Evolutionary conservation across 768 basidiomycete genomes (phyloP), one percentile per base, ranked within the genome.

Genomic region (Podaxis sp.): DNA sequence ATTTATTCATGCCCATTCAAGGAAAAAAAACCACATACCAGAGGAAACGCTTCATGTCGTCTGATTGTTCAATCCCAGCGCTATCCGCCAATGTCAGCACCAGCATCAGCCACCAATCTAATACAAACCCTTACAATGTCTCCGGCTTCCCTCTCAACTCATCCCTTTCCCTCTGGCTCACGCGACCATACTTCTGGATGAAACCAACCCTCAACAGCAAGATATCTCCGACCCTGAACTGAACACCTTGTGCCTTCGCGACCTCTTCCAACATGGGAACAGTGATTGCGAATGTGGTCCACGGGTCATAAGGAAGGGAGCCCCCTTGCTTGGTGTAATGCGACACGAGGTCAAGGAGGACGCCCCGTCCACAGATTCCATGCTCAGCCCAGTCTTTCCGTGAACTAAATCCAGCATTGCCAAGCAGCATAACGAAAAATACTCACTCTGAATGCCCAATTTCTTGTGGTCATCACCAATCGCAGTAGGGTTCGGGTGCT

Each of bases 31-130:
- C 32, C 4, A 68, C 75, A 14, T 66, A 86, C 87, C 88, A 90
- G n/a, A 88, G 70, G 72, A 88, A 89, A 7, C 81, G 78, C 64
- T 87, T 89, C 87, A 87, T 87, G 44, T 85, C 85, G 16, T 87
- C 84, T 23, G 80, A 77, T 68, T 87, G 86, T 61, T 88, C 85
- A 50, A 89, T 82, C 1, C 87, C 87, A 42, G 87, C 85, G 64
- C 87, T 88, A 62, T 10, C 61, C 42, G 5, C 16, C 13, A 18
- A 48, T 21, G 18, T 48, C 38, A 28, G 40, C 16, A 5, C n/a
- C 36, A 35, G 27, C 28, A 13, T 36, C 47, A 42, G 40, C 48
- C 57, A 32, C 46, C 18, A 18, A 42, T n/a, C 23, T 9, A 14
- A 50, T 11, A 50, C 37, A 42, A 37, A 16, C n/a, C 72, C 82